A percentile compares a stretch with the other conserved stretches of the same genome.
Conservation (phyloP, 176 grass and related monocot genomes). For the Microstegium vimineum region DNA sequence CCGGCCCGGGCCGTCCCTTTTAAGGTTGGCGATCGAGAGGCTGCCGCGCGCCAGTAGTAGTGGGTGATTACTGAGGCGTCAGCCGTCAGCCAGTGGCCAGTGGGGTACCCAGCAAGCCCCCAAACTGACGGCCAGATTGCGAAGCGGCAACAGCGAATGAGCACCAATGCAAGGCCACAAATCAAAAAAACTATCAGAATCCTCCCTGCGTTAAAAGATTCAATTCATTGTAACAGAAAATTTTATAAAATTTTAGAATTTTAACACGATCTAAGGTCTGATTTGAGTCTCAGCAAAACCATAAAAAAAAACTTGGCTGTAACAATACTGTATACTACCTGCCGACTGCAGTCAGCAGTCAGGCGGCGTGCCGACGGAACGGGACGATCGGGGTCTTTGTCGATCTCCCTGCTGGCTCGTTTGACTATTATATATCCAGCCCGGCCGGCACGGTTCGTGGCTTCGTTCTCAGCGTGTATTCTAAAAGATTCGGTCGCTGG, state of each 20-base stretch:
- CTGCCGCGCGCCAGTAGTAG: not conserved
- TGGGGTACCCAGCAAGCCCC: not conserved
- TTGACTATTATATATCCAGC: too few relatives aligned
- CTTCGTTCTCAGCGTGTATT: too few relatives aligned
- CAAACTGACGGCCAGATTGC: not conserved
- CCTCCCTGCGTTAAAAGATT: too few relatives aligned
- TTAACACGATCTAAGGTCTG: too few relatives aligned
- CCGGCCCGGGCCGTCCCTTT: slow-evolving; percentile 27
- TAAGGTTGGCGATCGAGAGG: slow-evolving; percentile 21
- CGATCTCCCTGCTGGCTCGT: not conserved
- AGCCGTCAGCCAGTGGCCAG: slow-evolving; percentile 9
- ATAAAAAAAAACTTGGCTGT: not conserved
- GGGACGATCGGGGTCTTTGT: not conserved
- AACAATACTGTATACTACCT: not conserved
- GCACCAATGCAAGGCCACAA: not conserved
- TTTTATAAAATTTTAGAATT: too few relatives aligned
- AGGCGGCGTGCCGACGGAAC: not conserved
- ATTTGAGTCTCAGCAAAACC: not conserved
- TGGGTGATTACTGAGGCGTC: not conserved
- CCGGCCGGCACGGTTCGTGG: too few relatives aligned
- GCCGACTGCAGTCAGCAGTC: not conserved
- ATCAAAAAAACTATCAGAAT: not conserved
- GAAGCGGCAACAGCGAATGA: not conserved
- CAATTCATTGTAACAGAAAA: too few relatives aligned
- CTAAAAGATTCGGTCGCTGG: too few relatives aligned